These are phyloP conservation scores for Myxozyma neotropica DNA, from an alignment of 805 yeast genomes.

Conservation along the genomic window DNA sequence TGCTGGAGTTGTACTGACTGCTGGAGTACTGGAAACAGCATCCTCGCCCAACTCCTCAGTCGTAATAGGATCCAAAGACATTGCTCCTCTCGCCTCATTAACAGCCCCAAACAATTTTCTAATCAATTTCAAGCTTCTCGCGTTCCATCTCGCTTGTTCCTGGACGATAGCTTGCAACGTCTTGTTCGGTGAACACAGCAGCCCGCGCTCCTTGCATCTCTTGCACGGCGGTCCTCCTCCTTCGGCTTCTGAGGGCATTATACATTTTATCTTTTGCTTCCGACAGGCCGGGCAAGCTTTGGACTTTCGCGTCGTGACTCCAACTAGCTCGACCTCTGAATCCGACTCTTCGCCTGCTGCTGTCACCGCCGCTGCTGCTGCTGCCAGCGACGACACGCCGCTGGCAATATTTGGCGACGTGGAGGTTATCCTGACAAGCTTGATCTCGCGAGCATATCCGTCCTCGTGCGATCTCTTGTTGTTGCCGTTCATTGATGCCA, in stretches of 20 bases:
- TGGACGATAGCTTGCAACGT: constrained; percentile 17
- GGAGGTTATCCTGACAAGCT: neutral
- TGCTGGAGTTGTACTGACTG: neutral
- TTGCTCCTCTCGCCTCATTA: constrained; percentile 1
- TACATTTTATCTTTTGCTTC: constrained; percentile 27
- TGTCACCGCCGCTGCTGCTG: constrained; percentile 4
- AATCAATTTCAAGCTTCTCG: constrained; percentile 7
- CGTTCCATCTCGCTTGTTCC: constrained; percentile 28
- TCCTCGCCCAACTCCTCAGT: constrained; percentile 6
- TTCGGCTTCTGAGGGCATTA: constrained; percentile 20
- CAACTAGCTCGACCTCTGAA: constrained; percentile 10
- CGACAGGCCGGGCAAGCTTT: constrained; percentile 31
- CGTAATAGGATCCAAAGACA: neutral
- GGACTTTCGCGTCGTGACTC: constrained; percentile 29
- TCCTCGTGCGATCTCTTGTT: neutral
- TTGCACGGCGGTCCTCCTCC: constrained; percentile 26
- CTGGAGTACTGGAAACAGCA: neutral
- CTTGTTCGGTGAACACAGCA: constrained; percentile 26
- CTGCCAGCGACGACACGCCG: neutral
- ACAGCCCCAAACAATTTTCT: neutral
- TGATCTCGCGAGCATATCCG: neutral
- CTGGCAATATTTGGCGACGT: neutral
- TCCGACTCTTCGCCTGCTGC: neutral
- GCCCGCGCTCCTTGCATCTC: constrained; percentile 22
- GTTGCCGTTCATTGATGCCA: neutral